These are phyloP conservation scores for Lactarius hatsudake DNA, from an alignment of 768 basidiomycete genomes.

Conservation along the genomic window DNA sequence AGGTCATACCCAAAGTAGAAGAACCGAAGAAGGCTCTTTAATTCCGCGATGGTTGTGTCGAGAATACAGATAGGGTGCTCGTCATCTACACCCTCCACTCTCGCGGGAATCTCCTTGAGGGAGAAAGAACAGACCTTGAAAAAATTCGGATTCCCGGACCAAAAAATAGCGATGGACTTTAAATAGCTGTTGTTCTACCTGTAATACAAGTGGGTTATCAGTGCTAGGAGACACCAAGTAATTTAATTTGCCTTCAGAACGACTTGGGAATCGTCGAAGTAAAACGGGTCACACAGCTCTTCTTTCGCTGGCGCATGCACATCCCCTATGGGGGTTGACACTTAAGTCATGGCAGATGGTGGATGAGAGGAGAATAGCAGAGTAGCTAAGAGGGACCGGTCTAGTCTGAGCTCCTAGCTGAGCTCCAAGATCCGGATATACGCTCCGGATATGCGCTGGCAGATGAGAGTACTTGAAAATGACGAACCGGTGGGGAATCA, in stretches of 20 bases:
- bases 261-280: slow-evolving; percentile 1
- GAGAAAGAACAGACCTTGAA: slow-evolving; percentile 20
- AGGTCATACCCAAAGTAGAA: slow-evolving; percentile 27
- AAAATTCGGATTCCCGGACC: slow-evolving; percentile 25
- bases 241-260: neutral
- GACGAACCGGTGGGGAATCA: no score
- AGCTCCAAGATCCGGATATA: no score
- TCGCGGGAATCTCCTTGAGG: slow-evolving; percentile 23
- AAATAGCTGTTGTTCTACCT: slow-evolving; percentile 24
- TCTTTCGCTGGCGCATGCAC: no score
- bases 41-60: slow-evolving; percentile 18
- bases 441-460: no score
- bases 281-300: neutral
- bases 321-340: neutral
- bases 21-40: slow-evolving; percentile 26
- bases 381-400: neutral
- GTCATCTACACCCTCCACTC: slow-evolving; percentile 27
- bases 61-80: slow-evolving; percentile 26
- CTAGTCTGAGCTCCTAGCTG: no score
- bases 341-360: neutral
- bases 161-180: slow-evolving; percentile 28
- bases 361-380: neutral
- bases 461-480: no score
- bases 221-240: no score
- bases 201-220: no score